Conservation (phyloP, 345 rosid genomes). For the Bretschneidera sinensis region DNA sequence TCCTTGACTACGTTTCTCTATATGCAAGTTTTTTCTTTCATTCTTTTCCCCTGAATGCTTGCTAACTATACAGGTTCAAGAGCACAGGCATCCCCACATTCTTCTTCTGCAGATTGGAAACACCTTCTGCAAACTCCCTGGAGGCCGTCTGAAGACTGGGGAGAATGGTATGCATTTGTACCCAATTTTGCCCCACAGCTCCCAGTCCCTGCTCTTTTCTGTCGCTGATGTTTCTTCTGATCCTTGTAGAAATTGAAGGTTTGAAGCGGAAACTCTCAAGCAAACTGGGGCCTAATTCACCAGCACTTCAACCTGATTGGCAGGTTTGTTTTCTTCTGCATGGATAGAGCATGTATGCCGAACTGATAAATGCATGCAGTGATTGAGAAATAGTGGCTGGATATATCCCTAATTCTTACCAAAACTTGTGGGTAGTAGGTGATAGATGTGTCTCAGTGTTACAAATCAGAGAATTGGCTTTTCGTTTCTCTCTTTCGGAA, state of each 20-base stretch:
- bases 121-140: slow-evolving; percentile 79
- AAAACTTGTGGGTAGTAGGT: too few relatives aligned
- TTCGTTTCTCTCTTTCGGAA: too few relatives aligned
- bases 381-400: too few relatives aligned
- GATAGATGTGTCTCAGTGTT: too few relatives aligned
- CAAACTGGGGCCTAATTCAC: slow-evolving; percentile 67
- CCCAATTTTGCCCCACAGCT: not conserved
- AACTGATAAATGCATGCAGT: too few relatives aligned
- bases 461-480: too few relatives aligned
- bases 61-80: slow-evolving; percentile 53
- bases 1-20: not conserved
- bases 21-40: not conserved
- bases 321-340: slow-evolving; percentile 36
- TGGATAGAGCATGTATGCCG: too few relatives aligned
- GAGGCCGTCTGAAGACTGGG: slow-evolving; percentile 72
- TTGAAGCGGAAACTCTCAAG: slow-evolving; percentile 66
- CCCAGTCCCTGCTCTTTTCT: not conserved
- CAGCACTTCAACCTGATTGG: slow-evolving; percentile 60
- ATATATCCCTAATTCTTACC: too few relatives aligned
- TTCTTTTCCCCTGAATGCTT: not conserved
- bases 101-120: slow-evolving; percentile 73
- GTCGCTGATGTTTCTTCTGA: not conserved
- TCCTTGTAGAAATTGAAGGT: slow-evolving; percentile 54
- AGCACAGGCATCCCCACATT: slow-evolving; percentile 71
- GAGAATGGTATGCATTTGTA: slow-evolving; percentile 49